A percentile compares a stretch with the other conserved stretches of the same genome.
Conservation (phyloP, 805 yeast genomes). For the Starmerella sp. region DNA sequence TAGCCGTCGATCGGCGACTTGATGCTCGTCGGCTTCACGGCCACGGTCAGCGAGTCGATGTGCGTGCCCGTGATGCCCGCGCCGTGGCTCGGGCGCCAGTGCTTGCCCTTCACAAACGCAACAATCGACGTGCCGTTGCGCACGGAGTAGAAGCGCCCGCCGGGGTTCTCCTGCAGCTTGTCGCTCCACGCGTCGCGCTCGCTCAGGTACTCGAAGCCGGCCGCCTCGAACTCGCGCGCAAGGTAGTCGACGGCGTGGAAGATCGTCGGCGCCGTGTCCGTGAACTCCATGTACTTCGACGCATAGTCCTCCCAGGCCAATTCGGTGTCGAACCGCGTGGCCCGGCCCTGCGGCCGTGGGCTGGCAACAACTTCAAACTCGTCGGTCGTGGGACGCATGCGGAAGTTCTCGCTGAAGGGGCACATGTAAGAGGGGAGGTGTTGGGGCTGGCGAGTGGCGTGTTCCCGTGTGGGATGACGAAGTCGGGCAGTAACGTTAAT, state of each 20-base stretch:
- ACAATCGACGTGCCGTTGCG: conserved; percentile 59
- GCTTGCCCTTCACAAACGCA: conserved; percentile 58
- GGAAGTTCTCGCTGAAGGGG: conserved; percentile 13
- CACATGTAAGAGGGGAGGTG: conserved; percentile 10
- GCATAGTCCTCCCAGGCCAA: conserved; percentile 24
- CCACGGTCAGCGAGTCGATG: conserved; percentile 57
- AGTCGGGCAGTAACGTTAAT: background rate
- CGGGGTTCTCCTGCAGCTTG: conserved; percentile 31
- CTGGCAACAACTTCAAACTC: conserved; percentile 24
- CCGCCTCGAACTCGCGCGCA: conserved; percentile 36
- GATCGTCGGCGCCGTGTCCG: conserved; percentile 61
- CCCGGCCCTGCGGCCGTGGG: background rate
- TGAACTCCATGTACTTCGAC: conserved; percentile 52
- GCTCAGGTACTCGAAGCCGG: conserved; percentile 54
- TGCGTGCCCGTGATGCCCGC: conserved; percentile 67
- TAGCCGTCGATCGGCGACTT: conserved; percentile 58
- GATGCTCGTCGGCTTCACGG: conserved; percentile 60
- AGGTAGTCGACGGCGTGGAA: conserved; percentile 56
- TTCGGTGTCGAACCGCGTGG: conserved; percentile 17
- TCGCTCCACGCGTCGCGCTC: conserved; percentile 52
- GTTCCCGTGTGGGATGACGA: background rate
- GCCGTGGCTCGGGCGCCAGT: conserved; percentile 52
- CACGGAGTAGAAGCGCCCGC: conserved; percentile 41
- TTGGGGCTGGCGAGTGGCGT: background rate
- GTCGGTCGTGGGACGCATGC: conserved; percentile 14